Base-by-base conservation (phyloP, 176 grass and related monocot species). In the Oropetium thomaeum region DNA sequence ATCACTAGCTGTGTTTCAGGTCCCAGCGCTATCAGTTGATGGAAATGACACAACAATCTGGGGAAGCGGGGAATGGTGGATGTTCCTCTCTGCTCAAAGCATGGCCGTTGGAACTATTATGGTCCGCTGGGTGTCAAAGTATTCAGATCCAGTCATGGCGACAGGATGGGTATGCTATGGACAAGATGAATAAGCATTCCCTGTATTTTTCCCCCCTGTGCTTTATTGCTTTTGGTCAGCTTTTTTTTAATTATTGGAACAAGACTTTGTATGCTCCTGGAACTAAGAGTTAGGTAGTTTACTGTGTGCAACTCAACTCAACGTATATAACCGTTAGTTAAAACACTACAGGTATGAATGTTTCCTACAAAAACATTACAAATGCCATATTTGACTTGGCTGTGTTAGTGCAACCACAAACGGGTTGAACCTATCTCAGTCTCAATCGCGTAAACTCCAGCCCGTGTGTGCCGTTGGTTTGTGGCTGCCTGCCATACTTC, bases 71-170 rank as follows among this genome's bases (percentile, higher is more conserved):
- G 96, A 94, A 80, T 95, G 79, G 87, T 90, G 87, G 91, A 92
- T 99, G 96, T 88, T 94, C 88, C 89, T 99, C 65, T 92, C 95
- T n/a, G 95, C 90, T 48, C 91, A 99, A 90, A 98, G 96, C 86
- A 95, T 99, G 91, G 96, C 89, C 3, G 49, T 99, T 0, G 91
- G 96, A 66, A 98, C 96, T 61, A 85, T 98, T 53, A 94, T 97
- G 95, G 88, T 93, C 22, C 85, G 91, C 13, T 97, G 95, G 95
- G 95, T 97, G 70, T 93, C 88, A 28, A 97, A 93, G 75, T 97
- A 93, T 74, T 93, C 86, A 57, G 95, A 97, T 89, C 88, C 95
- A 74, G 67, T 97, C 73, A 97, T 97, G 95, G 90, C 95, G 52
- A 97, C 90, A 83, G 94, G 94, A 91, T 97, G 94, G 94, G 91